phyloP scores from a whole-genome alignment of 495 filamentous ascomycete genomes.

The Penicilliopsis zonata region DNA sequence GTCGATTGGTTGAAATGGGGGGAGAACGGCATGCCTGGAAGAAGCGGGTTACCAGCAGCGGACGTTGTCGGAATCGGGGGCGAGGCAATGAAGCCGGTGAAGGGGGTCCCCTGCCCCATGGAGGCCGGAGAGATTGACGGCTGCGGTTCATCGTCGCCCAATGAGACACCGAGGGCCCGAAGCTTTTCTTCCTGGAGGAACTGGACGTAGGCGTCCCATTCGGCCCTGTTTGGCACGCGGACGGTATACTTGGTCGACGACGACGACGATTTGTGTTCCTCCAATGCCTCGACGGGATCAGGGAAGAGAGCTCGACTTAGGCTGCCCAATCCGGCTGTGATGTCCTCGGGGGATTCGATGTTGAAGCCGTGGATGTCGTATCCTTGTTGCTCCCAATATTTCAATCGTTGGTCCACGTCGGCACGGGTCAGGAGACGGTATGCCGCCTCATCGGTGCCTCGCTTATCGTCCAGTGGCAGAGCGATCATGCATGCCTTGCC shows the following conservation, averaged over 20 bases:
- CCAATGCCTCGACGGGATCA: conserved; percentile 43
- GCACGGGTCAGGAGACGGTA: conserved; percentile 44
- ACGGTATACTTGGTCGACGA: conserved; percentile 43
- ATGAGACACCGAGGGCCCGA: conserved; percentile 73
- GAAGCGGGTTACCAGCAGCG: conserved; percentile 28
- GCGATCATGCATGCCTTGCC: conserved; percentile 63
- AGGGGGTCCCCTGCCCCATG: conserved; percentile 44
- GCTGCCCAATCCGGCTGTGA: conserved; percentile 21
- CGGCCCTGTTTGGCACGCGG: conserved; percentile 60
- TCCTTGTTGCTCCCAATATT: conserved; percentile 60
- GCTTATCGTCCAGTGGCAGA: conserved; percentile 57
- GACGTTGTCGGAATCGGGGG: conserved; percentile 40
- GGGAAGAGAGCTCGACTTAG: conserved; percentile 69
- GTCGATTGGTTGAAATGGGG: conserved; percentile 37
- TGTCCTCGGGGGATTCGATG: conserved; percentile 32
- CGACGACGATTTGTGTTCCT: too few species aligned
- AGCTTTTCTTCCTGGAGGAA: conserved; percentile 80
- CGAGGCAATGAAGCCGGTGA: conserved; percentile 45
- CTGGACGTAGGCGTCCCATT: conserved; percentile 77
- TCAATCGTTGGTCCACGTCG: conserved; percentile 54
- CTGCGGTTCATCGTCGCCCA: conserved; percentile 56
- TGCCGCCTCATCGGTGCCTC: conserved; percentile 41
- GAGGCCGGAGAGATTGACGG: conserved; percentile 66
- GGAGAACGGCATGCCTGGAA: conserved; percentile 26
- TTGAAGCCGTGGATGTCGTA: conserved; percentile 68